Evolutionary conservation across 257 asterid genomes (phyloP), one percentile per base, ranked within the genome.

Genomic region (Thymus quinquecostatus): DNA sequence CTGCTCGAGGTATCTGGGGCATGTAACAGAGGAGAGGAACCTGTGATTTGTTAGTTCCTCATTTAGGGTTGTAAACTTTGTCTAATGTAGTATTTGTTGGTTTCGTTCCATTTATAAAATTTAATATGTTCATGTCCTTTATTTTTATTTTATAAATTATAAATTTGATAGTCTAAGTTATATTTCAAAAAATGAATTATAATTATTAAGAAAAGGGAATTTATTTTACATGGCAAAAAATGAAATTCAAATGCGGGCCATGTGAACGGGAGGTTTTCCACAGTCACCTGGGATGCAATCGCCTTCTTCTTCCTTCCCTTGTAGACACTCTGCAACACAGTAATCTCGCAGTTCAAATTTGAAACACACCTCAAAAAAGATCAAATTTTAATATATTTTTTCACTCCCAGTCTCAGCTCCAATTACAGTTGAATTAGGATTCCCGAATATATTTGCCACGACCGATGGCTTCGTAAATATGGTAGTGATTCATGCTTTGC

Each of bases 1-100:
- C 97, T 6, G 85, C 96, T 69, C 96, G 98, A 28, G 97, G 98
- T 58, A 89, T 92, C 64, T 95, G 99, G 99, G 99, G 99, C 68
- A 87, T 89, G 97, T 91, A 80, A 84, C 40, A 10, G 40, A 3
- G 11, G 38, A 36, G 56, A 44, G 13, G 12, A 44, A 44, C 49
- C 49, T 7, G 12, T 44, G 49, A 5, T 44, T 10, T 44, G 28
- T 32, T 68, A 50, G 51, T 45, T 72, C 34, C 29, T 54, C 28
- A 28, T 4, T 28, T 30, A 1, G 30, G 36, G 65, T 29, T 75
- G 71, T 65, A 70, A 36, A 54, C 57, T 27, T 68, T 59, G 74
- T 36, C 34, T 71, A 43, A 27, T 57, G 49, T 11, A 29, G 48
- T 30, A 41, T 62, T 44, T 28, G 10, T 43, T 29, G 7, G 43